Base-by-base conservation (phyloP, 2,329 filamentous ascomycete genomes). In the Arthroderma uncinatum region DNA sequence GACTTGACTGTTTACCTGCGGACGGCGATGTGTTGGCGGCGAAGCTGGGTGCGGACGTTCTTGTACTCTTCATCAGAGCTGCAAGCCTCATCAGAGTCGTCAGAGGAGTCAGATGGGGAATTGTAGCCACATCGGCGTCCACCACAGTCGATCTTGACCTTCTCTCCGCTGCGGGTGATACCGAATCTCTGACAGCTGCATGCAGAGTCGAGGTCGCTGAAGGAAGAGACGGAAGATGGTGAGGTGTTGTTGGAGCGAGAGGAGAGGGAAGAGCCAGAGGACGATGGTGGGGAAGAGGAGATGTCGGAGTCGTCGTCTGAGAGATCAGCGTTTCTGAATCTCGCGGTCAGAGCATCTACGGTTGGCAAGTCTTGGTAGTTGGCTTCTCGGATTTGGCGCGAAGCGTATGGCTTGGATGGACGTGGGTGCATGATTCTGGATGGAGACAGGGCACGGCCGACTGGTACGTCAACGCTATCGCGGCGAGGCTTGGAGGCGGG, bases 141-240 rank as follows among this genome's bases (percentile, higher is more conserved):
- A 65, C 90, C 90, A 70, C 92, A 97, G 82, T 96, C 91, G 72
- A 96, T 84, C 82, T 92, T 93, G 81, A 97, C 87, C 68, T 91
- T 85, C 73, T 94, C 87, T 69, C 91, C 90, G 73, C 86, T 85
- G 76, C 90, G 87, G 63, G 91, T 96, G 78, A 97, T 95, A 66
- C 91, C 92, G 78, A 93, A 96, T 76, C 91, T 88, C 74, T 96
- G 89, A 77, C 92, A 97, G 63, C 86, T 90, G 83, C 93, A 97
- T 71, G 80, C 81, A 68, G 73, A 73, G 54, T 72, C 70, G 59
- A 75, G 77, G 65, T 83, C 79, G 63, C 81, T 85, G 75, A 83
- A 84, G 67, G 86, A 87, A 55, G 86, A 89, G 55, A 77, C 64
- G 55, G 75, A 78, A 14, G 74, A 77, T 19, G 78, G 78, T 34